Conservation (phyloP, 2,329 filamentous ascomycete species). For the Chrysosporium queenslandicum region DNA sequence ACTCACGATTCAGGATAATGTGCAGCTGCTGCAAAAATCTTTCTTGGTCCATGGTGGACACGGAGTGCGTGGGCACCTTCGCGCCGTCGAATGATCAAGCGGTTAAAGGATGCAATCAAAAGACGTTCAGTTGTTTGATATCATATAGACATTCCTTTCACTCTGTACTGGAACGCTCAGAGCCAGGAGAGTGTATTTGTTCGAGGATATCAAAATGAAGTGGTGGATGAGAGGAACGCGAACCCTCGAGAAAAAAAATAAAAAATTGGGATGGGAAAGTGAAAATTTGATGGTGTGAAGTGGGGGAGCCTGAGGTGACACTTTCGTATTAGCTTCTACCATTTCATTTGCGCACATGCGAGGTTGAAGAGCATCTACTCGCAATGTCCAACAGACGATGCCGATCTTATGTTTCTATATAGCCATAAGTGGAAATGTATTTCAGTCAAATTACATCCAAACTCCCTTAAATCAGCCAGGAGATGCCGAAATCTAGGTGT, state of each 20-base stretch:
- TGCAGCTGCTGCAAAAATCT: constrained; percentile 79
- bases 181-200: not conserved
- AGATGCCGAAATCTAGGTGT: not conserved
- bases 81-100: constrained; percentile 17
- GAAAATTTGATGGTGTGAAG: constrained; percentile 9
- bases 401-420: too few relatives aligned
- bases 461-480: not conserved
- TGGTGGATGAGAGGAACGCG: constrained; percentile 4
- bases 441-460: not conserved
- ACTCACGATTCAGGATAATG: constrained; percentile 77
- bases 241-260: not conserved
- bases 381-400: too few relatives aligned
- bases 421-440: too few relatives aligned
- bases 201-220: constrained; percentile 3
- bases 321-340: too few relatives aligned
- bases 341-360: too few relatives aligned
- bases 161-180: not conserved
- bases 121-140: not conserved
- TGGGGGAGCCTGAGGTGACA: constrained; percentile 3
- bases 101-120: constrained; percentile 21
- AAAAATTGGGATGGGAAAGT: not conserved
- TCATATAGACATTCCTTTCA: not conserved
- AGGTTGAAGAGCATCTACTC: too few relatives aligned
- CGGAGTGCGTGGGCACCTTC: not conserved
- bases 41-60: constrained; percentile 60